phyloP scores from a whole-genome alignment of 306 rosid species.

The Trichosanthes truncata region DNA sequence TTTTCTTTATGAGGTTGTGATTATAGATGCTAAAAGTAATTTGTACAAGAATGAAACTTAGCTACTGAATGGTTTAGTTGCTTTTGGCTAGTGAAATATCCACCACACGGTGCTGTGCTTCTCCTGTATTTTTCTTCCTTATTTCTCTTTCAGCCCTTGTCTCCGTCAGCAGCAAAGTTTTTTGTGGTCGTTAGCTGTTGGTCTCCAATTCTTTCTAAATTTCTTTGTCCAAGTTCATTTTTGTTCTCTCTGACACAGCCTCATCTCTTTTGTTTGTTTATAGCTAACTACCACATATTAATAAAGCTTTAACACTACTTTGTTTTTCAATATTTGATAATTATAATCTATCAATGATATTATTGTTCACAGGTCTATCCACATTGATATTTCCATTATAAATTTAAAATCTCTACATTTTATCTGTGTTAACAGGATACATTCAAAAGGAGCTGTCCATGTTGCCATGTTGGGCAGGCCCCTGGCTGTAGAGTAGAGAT shows the following conservation, averaged over 20 bases:
- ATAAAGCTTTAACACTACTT: neutral
- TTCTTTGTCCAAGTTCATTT: neutral
- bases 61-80: neutral
- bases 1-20: neutral
- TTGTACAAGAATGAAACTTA: neutral
- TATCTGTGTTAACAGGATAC: neutral
- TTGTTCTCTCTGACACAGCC: neutral
- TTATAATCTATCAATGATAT: neutral
- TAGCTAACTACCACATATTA: neutral
- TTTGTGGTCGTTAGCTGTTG: conserved; percentile 4
- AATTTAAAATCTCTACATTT: neutral
- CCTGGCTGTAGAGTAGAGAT: conserved; percentile 11
- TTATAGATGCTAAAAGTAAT: neutral
- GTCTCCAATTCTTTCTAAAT: neutral
- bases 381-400: neutral
- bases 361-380: neutral
- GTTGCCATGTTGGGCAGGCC: conserved; percentile 6
- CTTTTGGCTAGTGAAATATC: neutral
- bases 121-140: neutral
- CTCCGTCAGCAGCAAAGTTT: neutral
- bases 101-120: neutral
- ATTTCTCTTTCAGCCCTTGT: neutral
- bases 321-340: neutral
- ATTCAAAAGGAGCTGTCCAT: conserved; percentile 1
- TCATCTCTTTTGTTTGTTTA: neutral